phyloP scores from a whole-genome alignment of 2,329 filamentous ascomycete species.

The Phaeosphaeriaceae sp. region DNA sequence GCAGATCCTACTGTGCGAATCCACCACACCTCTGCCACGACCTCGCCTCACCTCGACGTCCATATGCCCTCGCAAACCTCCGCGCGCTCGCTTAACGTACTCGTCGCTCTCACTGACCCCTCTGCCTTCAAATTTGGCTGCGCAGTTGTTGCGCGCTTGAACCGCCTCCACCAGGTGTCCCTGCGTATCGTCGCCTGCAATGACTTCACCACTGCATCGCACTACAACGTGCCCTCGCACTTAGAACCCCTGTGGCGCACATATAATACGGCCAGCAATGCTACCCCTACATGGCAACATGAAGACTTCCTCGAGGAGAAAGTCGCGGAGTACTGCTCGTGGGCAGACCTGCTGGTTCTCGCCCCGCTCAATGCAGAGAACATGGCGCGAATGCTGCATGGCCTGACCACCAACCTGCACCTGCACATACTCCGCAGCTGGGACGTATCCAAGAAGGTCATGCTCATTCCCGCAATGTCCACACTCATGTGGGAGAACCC shows the following conservation, averaged over 20 bases:
- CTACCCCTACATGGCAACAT: conserved; percentile 32
- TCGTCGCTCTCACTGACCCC: conserved; percentile 71
- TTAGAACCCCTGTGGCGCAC: conserved; percentile 42
- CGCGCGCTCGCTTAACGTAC: conserved; percentile 54
- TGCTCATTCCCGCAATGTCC: conserved; percentile 89
- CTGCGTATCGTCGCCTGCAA: conserved; percentile 40
- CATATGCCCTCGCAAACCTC: conserved; percentile 28
- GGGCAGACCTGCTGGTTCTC: conserved; percentile 86
- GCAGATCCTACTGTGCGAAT: background rate
- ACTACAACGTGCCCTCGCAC: conserved; percentile 27
- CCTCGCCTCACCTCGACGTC: conserved; percentile 10
- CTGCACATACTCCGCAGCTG: conserved; percentile 84
- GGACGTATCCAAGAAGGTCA: conserved; percentile 84
- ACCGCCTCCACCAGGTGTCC: conserved; percentile 71
- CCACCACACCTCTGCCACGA: conserved; percentile 4
- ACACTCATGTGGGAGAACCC: conserved; percentile 89
- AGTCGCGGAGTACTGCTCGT: conserved; percentile 76
- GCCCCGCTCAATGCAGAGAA: conserved; percentile 85
- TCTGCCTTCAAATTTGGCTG: conserved; percentile 71
- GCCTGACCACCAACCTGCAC: conserved; percentile 80
- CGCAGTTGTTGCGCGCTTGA: conserved; percentile 70
- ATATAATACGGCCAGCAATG: conserved; percentile 29
- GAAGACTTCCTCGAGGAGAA: conserved; percentile 54
- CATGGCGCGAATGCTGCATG: conserved; percentile 85
- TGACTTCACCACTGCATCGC: conserved; percentile 30